Base-by-base conservation (phyloP, 331 rosid species). In the Quercus phellos region DNA sequence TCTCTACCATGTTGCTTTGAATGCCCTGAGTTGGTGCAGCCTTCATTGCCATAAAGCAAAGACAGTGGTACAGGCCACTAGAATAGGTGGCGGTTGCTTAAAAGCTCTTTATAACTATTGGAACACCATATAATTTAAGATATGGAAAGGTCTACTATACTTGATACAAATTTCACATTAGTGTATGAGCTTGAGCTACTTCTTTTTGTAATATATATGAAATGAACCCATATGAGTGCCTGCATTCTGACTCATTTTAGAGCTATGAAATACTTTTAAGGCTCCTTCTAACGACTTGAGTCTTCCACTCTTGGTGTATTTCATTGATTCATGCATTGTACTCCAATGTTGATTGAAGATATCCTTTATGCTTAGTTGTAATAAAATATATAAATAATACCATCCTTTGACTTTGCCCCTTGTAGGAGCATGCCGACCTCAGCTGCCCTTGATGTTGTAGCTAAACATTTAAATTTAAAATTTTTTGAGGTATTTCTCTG, bases 351-450 rank as follows among this genome's bases (percentile, higher is more conserved):
- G 11, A n/a, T 63, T 63, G 69, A 63, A 29, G 43, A 12, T 30
- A 3, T 46, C 35, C n/a, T 77, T 46, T 58, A 27, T 46, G 5
- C 69, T 55, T 56, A 10, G 6, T 32, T 35, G 19, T 42, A 2
- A 11, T 21, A 53, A 60, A n/a, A 71, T 13, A 46, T 21, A 60
- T 30, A 50, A 58, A 42, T 54, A 46, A 46, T 71, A 27, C 67
- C 22, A 51, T 75, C 24, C 63, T 71, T 55, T 73, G 55, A 72
- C 76, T 69, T 64, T 72, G 4, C 76, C 71, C 60, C 35, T 82
- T 88, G 78, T 79, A 95, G 99, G 98, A 95, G 99, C 87, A 95
- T 95, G 99, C 99, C 99, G 51, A 95, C 99, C 80, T 95, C 99
- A 43, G 99, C 99, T 81, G 99, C 99, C 87, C 90, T 95, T 81